These are phyloP conservation scores for Dysphania ambrosioides DNA, from an alignment of 148 eudicot species.

Conservation along the genomic window DNA sequence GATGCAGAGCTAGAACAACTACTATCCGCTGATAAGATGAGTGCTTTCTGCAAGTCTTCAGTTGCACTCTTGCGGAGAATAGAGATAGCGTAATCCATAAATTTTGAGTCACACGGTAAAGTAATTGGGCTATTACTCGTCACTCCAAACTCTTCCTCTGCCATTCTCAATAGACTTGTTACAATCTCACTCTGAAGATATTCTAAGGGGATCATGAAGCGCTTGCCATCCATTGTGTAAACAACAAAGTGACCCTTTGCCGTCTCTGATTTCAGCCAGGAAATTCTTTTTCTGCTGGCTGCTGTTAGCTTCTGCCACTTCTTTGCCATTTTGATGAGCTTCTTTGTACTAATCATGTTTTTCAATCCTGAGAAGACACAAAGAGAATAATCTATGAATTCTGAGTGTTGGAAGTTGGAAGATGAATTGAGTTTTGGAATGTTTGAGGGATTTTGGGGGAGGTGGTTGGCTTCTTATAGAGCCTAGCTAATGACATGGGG, in stretches of 20 bases:
- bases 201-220: slow-evolving; percentile 15
- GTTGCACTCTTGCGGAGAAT: no score
- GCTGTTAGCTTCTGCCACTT: slow-evolving; percentile 41
- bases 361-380: neutral
- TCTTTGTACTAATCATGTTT: slow-evolving; percentile 34
- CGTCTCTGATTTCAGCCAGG: slow-evolving; percentile 14
- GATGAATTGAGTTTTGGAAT: neutral
- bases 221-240: slow-evolving; percentile 16
- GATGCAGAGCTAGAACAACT: no score
- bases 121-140: slow-evolving; percentile 38
- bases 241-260: slow-evolving; percentile 21
- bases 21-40: no score
- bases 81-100: no score
- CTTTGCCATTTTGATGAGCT: slow-evolving; percentile 36
- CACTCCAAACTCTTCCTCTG: slow-evolving; percentile 49
- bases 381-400: neutral
- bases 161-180: slow-evolving; percentile 37
- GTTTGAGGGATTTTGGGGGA: neutral
- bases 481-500: neutral
- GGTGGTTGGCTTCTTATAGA: neutral
- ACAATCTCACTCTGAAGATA: slow-evolving; percentile 26
- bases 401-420: neutral
- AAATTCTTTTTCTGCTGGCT: slow-evolving; percentile 30
- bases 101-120: slow-evolving; percentile 40
- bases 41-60: no score